phyloP scores from a whole-genome alignment of 352 stramenopile genomes.

The Aphanomyces invadans region DNA sequence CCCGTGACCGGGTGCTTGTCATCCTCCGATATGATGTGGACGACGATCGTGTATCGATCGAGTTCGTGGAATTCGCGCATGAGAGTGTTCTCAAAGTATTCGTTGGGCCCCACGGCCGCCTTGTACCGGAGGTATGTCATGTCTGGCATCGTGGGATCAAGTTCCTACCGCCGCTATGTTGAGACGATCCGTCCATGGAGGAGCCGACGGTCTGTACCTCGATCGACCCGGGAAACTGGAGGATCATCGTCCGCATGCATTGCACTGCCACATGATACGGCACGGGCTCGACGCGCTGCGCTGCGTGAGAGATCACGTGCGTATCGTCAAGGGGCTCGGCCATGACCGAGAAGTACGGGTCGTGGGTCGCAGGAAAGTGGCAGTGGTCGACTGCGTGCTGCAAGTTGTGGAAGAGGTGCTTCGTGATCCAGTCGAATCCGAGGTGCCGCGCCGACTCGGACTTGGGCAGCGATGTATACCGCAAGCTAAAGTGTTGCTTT shows the following conservation, averaged over 20 bases:
- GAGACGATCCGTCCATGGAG: too few species aligned
- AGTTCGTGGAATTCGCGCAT: conserved; percentile 11
- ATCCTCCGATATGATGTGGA: conserved; percentile 8
- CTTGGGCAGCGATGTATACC: conserved; percentile 10
- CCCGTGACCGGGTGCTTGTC: conserved; percentile 5
- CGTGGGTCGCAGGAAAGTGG: background rate
- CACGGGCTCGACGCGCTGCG: conserved; percentile 11
- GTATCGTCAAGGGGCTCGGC: background rate
- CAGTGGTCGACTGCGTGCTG: background rate
- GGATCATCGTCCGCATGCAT: background rate
- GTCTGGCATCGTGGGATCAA: background rate
- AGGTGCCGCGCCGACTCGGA: background rate
- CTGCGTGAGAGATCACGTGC: background rate
- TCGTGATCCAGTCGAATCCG: conserved; percentile 20
- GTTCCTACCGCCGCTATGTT: background rate
- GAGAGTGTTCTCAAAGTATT: conserved; percentile 19
- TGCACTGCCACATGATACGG: background rate
- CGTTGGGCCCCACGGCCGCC: background rate
- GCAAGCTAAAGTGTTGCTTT: background rate
- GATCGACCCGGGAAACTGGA: background rate
- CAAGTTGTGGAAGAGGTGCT: conserved; percentile 10
- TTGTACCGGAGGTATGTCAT: conserved; percentile 8
- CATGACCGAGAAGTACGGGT: background rate
- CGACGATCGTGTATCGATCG: conserved; percentile 11
- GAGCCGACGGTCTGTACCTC: background rate